phyloP scores from a whole-genome alignment of 768 basidiomycete species.

The Trametes gibbosa region DNA sequence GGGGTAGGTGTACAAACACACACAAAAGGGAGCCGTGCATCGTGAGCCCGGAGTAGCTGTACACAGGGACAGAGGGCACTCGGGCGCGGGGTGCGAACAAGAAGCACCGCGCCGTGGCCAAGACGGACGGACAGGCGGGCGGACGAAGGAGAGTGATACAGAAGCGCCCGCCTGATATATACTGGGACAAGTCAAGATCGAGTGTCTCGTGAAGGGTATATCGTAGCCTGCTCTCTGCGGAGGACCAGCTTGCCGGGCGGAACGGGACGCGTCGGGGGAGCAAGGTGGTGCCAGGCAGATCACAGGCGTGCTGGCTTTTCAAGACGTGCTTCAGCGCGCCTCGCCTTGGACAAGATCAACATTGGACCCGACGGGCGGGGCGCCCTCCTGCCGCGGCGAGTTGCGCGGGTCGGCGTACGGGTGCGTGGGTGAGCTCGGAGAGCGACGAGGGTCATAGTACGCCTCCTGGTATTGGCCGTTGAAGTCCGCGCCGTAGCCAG shows the following conservation, averaged over 20 bases:
- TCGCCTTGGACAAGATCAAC: conserved; percentile 7
- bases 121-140: conserved; percentile 1
- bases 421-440: conserved; percentile 8
- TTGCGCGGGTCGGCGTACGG: conserved; percentile 22
- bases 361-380: conserved; percentile 3
- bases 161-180: conserved; percentile 15
- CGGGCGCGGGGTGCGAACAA: not conserved
- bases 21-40: not conserved
- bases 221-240: not conserved
- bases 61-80: conserved; percentile 9
- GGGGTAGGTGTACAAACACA: conserved; percentile 10
- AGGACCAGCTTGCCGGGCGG: not conserved
- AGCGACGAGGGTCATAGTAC: not conserved
- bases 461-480: conserved; percentile 8
- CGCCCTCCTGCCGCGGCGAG: conserved; percentile 5
- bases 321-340: conserved; percentile 10
- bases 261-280: not conserved
- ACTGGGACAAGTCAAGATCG: not conserved
- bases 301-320: not conserved
- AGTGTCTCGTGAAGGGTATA: conserved; percentile 11
- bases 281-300: not conserved
- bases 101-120: not conserved
- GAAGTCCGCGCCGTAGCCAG: conserved; percentile 3
- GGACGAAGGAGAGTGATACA: not conserved
- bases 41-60: conserved; percentile 1